These are phyloP conservation scores for Colletotrichum abscissum DNA, from an alignment of 2,329 filamentous ascomycete genomes.

Conservation along the genomic window DNA sequence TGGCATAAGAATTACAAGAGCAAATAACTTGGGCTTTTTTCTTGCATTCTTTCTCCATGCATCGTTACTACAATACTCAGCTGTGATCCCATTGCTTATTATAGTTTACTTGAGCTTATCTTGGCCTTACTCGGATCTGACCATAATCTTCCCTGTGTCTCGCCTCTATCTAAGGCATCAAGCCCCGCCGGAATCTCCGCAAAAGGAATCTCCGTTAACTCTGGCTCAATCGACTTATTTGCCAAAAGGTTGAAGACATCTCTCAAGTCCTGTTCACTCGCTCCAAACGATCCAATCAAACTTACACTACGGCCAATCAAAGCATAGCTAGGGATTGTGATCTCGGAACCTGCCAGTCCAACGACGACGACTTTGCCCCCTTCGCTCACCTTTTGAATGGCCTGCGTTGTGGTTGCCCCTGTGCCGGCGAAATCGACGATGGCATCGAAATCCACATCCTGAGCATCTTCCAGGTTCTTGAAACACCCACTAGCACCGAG, in stretches of 20 bases:
- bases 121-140: neutral
- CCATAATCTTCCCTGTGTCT: neutral
- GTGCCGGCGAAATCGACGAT: constrained; percentile 16
- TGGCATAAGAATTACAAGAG: too few species aligned
- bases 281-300: constrained; percentile 16
- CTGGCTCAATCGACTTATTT: neutral
- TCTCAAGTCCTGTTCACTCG: constrained; percentile 5
- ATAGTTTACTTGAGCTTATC: neutral
- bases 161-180: neutral
- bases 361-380: constrained; percentile 26
- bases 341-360: neutral
- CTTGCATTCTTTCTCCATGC: neutral
- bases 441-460: neutral
- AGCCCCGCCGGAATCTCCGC: constrained; percentile 5
- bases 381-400: neutral
- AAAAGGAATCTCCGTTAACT: constrained; percentile 13
- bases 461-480: neutral
- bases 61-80: too few species aligned
- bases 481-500: constrained; percentile 3
- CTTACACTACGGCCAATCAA: neutral
- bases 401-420: neutral
- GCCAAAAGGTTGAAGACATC: constrained; percentile 10
- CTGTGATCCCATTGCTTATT: too few species aligned
- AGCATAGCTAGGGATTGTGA: neutral
- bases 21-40: too few species aligned